Percentiles rank a stretch among this genome's conserved stretches.
These are phyloP conservation scores for Podospora appendiculata DNA, from an alignment of 495 filamentous ascomycete species.

Conservation along the genomic window DNA sequence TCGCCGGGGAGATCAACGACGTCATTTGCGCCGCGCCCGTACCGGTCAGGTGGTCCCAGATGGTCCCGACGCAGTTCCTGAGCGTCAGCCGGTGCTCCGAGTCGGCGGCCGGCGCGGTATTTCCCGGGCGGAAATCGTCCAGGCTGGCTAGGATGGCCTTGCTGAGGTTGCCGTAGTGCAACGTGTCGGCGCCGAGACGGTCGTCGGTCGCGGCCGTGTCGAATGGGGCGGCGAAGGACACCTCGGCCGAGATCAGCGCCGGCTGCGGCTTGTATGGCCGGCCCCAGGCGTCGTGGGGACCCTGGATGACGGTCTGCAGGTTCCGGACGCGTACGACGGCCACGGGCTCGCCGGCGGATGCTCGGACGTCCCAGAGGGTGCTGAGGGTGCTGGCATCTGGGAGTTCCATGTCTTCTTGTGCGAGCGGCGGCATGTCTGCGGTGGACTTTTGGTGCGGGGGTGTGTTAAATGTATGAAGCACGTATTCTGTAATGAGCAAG, in stretches of 20 bases:
- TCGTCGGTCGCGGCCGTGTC: slow-evolving; percentile 37
- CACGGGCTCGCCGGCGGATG: slow-evolving; percentile 26
- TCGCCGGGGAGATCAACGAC: background rate
- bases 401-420: background rate
- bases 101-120: background rate
- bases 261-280: slow-evolving; percentile 43
- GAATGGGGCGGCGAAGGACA: slow-evolving; percentile 42
- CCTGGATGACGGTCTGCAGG: slow-evolving; percentile 33
- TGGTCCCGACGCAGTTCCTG: slow-evolving; percentile 16
- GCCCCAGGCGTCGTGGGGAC: slow-evolving; percentile 50
- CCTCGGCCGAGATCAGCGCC: slow-evolving; percentile 39
- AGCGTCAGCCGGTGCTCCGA: background rate
- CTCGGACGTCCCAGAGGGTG: slow-evolving; percentile 24
- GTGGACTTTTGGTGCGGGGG: background rate
- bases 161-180: slow-evolving; percentile 54
- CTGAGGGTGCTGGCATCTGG: slow-evolving; percentile 7
- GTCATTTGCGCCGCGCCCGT: background rate
- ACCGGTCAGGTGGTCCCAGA: slow-evolving; percentile 28
- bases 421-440: background rate
- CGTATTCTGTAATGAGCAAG: too few relatives aligned
- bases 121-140: slow-evolving; percentile 7
- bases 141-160: slow-evolving; percentile 39
- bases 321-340: slow-evolving; percentile 43
- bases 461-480: too few relatives aligned
- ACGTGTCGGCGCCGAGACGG: slow-evolving; percentile 43